Evolutionary conservation across 2,329 filamentous ascomycete species (phyloP).

Genomic region (Aspergillus eucalypticola): DNA sequence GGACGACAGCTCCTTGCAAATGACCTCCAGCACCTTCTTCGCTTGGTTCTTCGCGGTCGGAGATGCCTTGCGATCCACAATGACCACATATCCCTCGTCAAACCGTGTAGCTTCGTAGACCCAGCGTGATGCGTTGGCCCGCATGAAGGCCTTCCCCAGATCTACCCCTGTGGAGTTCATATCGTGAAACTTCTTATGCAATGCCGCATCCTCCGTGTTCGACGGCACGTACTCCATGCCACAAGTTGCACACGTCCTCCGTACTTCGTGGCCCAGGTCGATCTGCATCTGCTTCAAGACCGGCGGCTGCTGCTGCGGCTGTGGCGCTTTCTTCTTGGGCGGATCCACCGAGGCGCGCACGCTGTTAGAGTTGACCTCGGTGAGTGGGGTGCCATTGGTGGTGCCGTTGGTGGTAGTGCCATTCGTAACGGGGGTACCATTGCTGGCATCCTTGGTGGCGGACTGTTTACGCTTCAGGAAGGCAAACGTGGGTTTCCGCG

Average conservation of each 20-base stretch:
- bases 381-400: slow-evolving; percentile 38
- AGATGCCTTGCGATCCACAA: slow-evolving; percentile 58
- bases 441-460: slow-evolving; percentile 28
- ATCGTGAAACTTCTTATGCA: slow-evolving; percentile 66
- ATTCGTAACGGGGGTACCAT: background rate
- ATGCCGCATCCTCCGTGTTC: slow-evolving; percentile 59
- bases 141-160: slow-evolving; percentile 59
- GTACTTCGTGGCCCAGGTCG: slow-evolving; percentile 57
- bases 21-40: slow-evolving; percentile 61
- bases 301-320: slow-evolving; percentile 34
- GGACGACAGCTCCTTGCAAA: slow-evolving; percentile 63
- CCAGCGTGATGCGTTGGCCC: slow-evolving; percentile 53
- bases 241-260: slow-evolving; percentile 60
- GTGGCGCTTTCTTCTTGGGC: slow-evolving; percentile 38
- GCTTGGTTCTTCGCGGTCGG: slow-evolving; percentile 53
- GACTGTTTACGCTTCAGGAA: slow-evolving; percentile 51
- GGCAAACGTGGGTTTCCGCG: slow-evolving; percentile 53
- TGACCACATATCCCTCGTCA: slow-evolving; percentile 55
- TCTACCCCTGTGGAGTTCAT: slow-evolving; percentile 63
- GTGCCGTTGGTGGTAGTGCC: slow-evolving; percentile 24
- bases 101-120: slow-evolving; percentile 54
- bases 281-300: slow-evolving; percentile 61
- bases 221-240: slow-evolving; percentile 69
- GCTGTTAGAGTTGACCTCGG: slow-evolving; percentile 49
- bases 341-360: slow-evolving; percentile 43